Conservation (phyloP, 495 filamentous ascomycete species). For the Bathelium albidoporum region DNA sequence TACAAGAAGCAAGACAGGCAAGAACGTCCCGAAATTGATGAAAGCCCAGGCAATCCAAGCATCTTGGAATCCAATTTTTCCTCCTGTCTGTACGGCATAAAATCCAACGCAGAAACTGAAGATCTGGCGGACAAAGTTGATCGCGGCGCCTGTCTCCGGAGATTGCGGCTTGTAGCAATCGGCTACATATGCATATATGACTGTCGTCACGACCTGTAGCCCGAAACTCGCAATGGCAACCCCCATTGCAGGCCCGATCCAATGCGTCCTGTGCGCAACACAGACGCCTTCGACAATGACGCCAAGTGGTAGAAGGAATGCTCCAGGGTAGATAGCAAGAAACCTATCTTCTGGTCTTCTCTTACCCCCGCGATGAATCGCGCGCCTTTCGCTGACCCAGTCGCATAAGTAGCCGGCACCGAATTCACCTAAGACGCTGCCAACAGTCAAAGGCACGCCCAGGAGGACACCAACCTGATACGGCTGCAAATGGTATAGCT, state of each 20-base stretch:
- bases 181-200: slow-evolving; percentile 24
- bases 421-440: slow-evolving; percentile 27
- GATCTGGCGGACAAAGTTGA: slow-evolving; percentile 14
- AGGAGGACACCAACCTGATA: slow-evolving; percentile 27
- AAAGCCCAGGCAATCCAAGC: slow-evolving; percentile 20
- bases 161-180: slow-evolving; percentile 15
- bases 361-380: slow-evolving; percentile 16
- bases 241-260: slow-evolving; percentile 21
- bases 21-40: slow-evolving; percentile 5
- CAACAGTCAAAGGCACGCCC: slow-evolving; percentile 24
- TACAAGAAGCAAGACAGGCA: slow-evolving; percentile 7
- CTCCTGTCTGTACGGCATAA: slow-evolving; percentile 17
- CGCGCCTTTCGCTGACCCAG: slow-evolving; percentile 18
- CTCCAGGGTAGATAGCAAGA: slow-evolving; percentile 14
- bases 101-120: slow-evolving; percentile 12
- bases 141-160: slow-evolving; percentile 8
- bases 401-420: slow-evolving; percentile 26
- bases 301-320: slow-evolving; percentile 20
- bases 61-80: slow-evolving; percentile 14
- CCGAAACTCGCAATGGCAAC: slow-evolving; percentile 28
- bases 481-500: slow-evolving; percentile 8
- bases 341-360: slow-evolving; percentile 26
- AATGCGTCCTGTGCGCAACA: slow-evolving; percentile 9
- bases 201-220: slow-evolving; percentile 27
- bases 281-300: slow-evolving; percentile 13